Base-by-base conservation (phyloP, 2,329 filamentous ascomycete species). In the Colletotrichum neosansevieriae region DNA sequence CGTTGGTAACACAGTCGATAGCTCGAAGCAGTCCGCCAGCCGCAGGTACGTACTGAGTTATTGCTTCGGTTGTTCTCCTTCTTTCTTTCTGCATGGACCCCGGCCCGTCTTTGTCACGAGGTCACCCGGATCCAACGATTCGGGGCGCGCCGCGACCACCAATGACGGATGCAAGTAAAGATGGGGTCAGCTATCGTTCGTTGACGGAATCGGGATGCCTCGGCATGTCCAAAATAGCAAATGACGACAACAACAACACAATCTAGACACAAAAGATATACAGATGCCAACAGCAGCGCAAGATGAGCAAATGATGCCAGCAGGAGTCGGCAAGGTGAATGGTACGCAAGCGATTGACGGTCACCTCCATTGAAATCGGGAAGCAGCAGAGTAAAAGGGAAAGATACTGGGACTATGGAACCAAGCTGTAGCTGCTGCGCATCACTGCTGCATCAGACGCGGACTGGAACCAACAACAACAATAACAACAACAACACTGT, bases 81-180 rank as follows among this genome's bases (percentile, higher is more conserved):
- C 10, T 58, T 36, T n/a, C 36, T 53, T 40, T 45, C 17, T 62
- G n/a, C 50, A 57, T 58, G 12, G 44, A 51, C 38, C 63, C 42
- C 32, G 34, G 56, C 34, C 44, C n/a, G 6, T 51, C 63, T 67
- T 69, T 58, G 50, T 69, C 67, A 67, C 63, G 44, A 69, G 57
- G 57, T 24, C 36, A 6, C 51, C 63, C 29, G 50, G 62, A 51
- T 57, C 45, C 50, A 66, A 62, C 21, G 38, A 60, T 53, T 44
- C 63, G 56, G 63, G 49, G 45, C 57, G 50, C 45, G 49, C 57
- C 42, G 67, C 34, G 58, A 58, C 63, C n/a, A 67, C 21, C 36
- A 45, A 58, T 63, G 57, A 47, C 62, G 56, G 51, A 50, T 19
- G 36, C 34, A 40, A 34, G 21, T 24, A 12, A 11, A 36, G 21